Base-by-base conservation (phyloP, 805 yeast species). In the Saturnispora saitoi region DNA sequence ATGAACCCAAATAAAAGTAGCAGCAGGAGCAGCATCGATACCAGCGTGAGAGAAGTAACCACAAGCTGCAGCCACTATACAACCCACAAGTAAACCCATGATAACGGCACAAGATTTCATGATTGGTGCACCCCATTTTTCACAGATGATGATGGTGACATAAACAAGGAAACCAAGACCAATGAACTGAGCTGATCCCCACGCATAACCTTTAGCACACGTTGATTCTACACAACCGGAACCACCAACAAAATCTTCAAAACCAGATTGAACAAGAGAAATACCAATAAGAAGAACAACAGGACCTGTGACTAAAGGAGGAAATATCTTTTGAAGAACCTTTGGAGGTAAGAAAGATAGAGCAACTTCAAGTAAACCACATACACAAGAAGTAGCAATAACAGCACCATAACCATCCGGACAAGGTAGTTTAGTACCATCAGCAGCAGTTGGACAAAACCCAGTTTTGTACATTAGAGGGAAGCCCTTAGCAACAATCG, bases 61-160 rank as follows among this genome's bases (percentile, higher is more conserved):
- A 64, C 85, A 77, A 8, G 91, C 96, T 51, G 95, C 95, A 32
- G 93, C 95, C 43, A 89, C 93, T 52, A 89, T 85, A 70, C 96
- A 89, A 30, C 96, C 96, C 32, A 87, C 80, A 26, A 90, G 68
- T 51, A 89, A 70, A 32, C 96, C 96, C 36, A 82, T 68, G 56
- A 89, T 85, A 45, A 89, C 95, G 1, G 96, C 93, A 75, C 96
- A 88, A 2, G 95, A 85, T 62, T 85, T 87, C 93, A 89, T 85
- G 59, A 89, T 84, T 48, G 97, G 97, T 17, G 96, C 80, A 26
- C 97, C 97, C 75, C 84, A 89, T 62, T 80, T 79, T 65, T 89
- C 96, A 59, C 84, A 76, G 31, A 87, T 48, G 49, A 89, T 73
- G 59, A 90, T 87, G 6, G 86, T 70, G 24, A 78, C 73, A 60